These are phyloP conservation scores for Tylopilus intermedius DNA, from an alignment of 768 basidiomycete species.

Conservation along the genomic window DNA sequence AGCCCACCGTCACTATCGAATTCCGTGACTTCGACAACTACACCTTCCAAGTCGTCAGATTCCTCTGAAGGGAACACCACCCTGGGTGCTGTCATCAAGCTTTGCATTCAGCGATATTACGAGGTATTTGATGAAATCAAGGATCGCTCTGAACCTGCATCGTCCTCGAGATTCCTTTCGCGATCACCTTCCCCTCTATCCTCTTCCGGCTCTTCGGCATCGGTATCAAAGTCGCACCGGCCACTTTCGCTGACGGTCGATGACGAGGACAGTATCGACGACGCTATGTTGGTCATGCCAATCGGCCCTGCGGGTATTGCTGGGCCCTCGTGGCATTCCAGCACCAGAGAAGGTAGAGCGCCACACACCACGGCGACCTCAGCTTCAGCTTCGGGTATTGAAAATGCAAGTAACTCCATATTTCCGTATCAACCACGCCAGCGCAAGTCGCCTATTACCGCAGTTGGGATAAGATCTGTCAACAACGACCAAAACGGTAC, in stretches of 20 bases:
- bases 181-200: conserved; percentile 29
- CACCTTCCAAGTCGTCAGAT: conserved; percentile 22
- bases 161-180: conserved; percentile 21
- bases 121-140: conserved; percentile 81
- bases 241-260: conserved; percentile 35
- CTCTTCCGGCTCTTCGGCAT: conserved; percentile 18
- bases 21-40: conserved; percentile 12
- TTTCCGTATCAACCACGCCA: conserved; percentile 39
- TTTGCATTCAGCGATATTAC: conserved; percentile 79
- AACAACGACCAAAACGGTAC: conserved; percentile 29
- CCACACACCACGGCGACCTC: conserved; percentile 27
- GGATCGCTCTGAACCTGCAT: conserved; percentile 62
- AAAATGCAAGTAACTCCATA: conserved; percentile 2
- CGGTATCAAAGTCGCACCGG: conserved; percentile 20
- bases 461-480: conserved; percentile 30
- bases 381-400: conserved; percentile 19
- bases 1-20: conserved; percentile 23
- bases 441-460: conserved; percentile 30
- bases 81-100: conserved; percentile 63
- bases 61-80: conserved; percentile 51
- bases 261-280: conserved; percentile 73
- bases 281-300: conserved; percentile 71
- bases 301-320: conserved; percentile 41
- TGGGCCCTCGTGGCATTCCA: conserved; percentile 6
- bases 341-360: conserved; percentile 9